Conservation (phyloP, 306 rosid genomes). For the Lagenaria siceraria region DNA sequence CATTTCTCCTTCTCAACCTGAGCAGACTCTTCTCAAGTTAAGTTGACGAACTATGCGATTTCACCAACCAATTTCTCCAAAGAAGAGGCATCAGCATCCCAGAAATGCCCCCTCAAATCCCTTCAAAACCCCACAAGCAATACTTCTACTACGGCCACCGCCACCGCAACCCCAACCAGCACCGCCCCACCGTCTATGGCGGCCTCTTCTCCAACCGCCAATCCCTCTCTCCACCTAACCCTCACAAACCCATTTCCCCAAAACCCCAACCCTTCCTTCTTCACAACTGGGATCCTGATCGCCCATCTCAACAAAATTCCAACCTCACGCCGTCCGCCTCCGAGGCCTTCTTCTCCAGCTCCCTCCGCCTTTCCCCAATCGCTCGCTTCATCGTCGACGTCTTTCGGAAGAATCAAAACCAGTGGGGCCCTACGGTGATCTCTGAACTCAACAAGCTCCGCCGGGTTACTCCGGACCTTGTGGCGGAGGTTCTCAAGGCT, state of each 20-base stretch:
- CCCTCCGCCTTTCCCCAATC: constrained; percentile 53
- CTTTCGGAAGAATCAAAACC: constrained; percentile 39
- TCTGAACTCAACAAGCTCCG: constrained; percentile 70
- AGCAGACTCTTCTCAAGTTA: not conserved
- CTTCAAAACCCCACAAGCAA: constrained; percentile 27
- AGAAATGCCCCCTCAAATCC: constrained; percentile 46
- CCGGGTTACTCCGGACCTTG: constrained; percentile 55
- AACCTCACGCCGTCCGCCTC: not conserved
- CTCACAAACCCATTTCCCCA: constrained; percentile 13
- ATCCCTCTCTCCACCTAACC: constrained; percentile 12
- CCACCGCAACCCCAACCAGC: constrained; percentile 64
- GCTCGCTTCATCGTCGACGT: constrained; percentile 59
- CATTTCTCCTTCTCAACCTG: not conserved
- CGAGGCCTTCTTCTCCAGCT: constrained; percentile 14
- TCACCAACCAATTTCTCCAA: not conserved
- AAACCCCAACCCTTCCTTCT: constrained; percentile 28
- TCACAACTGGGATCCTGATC: constrained; percentile 62
- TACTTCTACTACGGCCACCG: constrained; percentile 70
- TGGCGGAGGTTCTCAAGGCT: constrained; percentile 65
- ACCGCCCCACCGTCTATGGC: constrained; percentile 61
- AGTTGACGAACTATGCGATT: not conserved
- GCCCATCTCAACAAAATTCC: constrained; percentile 13
- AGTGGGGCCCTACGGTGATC: constrained; percentile 45
- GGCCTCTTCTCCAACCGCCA: constrained; percentile 59
- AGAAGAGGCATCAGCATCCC: not conserved